Conservation (phyloP, 805 yeast genomes). For the Lipomyces spencermartinsiae region DNA sequence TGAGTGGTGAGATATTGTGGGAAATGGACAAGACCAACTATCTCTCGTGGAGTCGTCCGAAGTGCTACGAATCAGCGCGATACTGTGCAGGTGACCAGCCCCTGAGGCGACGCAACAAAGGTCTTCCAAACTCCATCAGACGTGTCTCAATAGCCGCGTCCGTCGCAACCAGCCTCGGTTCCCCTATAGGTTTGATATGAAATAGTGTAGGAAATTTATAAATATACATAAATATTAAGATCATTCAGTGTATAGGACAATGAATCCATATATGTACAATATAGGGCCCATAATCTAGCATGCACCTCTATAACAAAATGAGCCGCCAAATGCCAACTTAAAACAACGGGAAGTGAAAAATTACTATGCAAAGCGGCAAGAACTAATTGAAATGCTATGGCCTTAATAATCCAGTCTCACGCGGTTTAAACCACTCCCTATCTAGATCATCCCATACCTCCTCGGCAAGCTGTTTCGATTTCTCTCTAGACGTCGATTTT, state of each 20-base stretch:
- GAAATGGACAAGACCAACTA: background rate
- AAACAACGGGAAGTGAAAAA: background rate
- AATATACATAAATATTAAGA: background rate
- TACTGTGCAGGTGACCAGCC: too few relatives aligned
- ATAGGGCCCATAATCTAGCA: background rate
- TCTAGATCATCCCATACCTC: constrained; percentile 70
- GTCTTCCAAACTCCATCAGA: too few relatives aligned
- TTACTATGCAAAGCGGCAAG: background rate
- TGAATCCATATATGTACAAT: constrained; percentile 1
- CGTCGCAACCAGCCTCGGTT: background rate
- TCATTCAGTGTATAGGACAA: background rate
- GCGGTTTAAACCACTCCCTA: constrained; percentile 80
- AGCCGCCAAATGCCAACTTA: background rate
- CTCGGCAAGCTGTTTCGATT: constrained; percentile 54
- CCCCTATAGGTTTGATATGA: background rate
- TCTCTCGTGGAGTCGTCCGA: too few relatives aligned
- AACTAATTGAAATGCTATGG: constrained; percentile 13
- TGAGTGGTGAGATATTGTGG: background rate
- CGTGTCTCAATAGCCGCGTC: too few relatives aligned
- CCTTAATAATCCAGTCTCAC: constrained; percentile 49
- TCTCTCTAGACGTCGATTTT: constrained; percentile 53
- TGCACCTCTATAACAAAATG: background rate
- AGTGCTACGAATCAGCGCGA: too few relatives aligned
- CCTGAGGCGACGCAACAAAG: too few relatives aligned
- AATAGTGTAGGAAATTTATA: background rate